These are phyloP conservation scores for Amauroascus verrucosus DNA, from an alignment of 2,329 filamentous ascomycete species.

Conservation along the genomic window DNA sequence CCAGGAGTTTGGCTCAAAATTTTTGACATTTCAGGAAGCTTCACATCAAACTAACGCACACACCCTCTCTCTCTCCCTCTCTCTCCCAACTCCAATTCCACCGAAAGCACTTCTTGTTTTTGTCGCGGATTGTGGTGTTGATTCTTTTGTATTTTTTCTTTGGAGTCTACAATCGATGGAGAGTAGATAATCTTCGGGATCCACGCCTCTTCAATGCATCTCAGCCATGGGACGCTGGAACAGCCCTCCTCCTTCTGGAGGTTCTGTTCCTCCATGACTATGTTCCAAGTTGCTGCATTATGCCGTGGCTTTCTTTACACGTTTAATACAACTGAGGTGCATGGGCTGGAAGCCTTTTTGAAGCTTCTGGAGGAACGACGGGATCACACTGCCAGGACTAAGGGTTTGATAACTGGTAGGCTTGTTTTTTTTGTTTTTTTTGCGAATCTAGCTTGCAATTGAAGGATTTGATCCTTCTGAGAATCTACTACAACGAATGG, in stretches of 20 bases:
- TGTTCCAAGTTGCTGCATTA: constrained; percentile 61
- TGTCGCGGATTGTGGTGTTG: constrained; percentile 16
- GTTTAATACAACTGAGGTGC: constrained; percentile 63
- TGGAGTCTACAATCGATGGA: constrained; percentile 14
- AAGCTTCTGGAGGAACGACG: constrained; percentile 62
- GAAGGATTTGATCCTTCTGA: not conserved
- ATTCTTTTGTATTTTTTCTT: constrained; percentile 11
- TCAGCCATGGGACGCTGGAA: constrained; percentile 33
- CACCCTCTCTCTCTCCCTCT: no score
- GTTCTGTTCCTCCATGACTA: constrained; percentile 59
- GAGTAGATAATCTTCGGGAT: constrained; percentile 17
- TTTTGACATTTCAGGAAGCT: not conserved
- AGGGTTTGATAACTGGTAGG: constrained; percentile 74
- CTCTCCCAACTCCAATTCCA: no score
- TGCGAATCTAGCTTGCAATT: not conserved
- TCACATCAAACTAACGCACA: no score
- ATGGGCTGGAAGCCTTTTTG: constrained; percentile 66
- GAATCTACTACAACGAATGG: constrained; percentile 7
- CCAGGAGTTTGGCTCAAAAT: not conserved
- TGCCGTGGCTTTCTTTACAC: constrained; percentile 66
- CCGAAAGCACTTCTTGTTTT: no score
- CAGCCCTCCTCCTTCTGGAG: constrained; percentile 50
- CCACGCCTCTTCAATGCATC: constrained; percentile 25
- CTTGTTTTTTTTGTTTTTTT: constrained; percentile 7
- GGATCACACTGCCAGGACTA: constrained; percentile 54